phyloP scores from a whole-genome alignment of 75 land plant species.

The Larix kaempferi region DNA sequence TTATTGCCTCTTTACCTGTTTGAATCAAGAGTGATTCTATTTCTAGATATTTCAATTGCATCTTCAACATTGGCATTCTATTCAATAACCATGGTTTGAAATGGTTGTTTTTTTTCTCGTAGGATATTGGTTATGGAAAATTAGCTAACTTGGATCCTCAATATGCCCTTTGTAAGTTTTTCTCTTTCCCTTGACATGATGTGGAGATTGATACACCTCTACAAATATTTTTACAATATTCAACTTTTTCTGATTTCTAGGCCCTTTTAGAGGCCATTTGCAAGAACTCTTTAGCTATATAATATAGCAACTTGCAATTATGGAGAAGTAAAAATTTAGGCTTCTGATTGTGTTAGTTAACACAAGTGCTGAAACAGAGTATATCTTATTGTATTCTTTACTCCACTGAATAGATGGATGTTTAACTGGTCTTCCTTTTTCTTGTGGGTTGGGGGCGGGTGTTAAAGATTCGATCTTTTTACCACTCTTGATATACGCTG shows the following conservation, averaged over 20 bases:
- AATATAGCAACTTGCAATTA: not conserved
- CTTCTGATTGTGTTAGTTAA: not conserved
- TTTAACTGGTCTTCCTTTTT: not conserved
- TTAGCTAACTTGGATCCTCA: constrained; percentile 72
- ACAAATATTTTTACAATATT: no score
- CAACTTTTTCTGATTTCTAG: not conserved
- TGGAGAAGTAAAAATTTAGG: not conserved
- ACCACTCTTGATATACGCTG: constrained; percentile 72
- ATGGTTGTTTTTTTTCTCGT: not conserved
- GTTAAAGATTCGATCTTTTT: constrained; percentile 81
- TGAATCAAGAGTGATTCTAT: no score
- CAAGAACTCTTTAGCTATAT: not conserved
- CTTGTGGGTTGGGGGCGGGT: not conserved
- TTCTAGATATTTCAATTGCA: no score
- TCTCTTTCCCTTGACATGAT: no score
- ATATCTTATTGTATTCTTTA: not conserved
- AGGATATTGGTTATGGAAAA: constrained; percentile 76
- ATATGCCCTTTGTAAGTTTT: constrained; percentile 66
- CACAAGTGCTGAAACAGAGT: not conserved
- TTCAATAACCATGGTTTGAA: no score
- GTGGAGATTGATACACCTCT: no score
- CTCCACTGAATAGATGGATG: not conserved
- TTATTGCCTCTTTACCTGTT: no score
- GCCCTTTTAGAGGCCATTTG: not conserved
- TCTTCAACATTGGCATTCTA: no score